Evolutionary conservation across 306 rosid species (phyloP), one percentile per base, ranked within the genome.

Genomic region (Oemleria cerasiformis): DNA sequence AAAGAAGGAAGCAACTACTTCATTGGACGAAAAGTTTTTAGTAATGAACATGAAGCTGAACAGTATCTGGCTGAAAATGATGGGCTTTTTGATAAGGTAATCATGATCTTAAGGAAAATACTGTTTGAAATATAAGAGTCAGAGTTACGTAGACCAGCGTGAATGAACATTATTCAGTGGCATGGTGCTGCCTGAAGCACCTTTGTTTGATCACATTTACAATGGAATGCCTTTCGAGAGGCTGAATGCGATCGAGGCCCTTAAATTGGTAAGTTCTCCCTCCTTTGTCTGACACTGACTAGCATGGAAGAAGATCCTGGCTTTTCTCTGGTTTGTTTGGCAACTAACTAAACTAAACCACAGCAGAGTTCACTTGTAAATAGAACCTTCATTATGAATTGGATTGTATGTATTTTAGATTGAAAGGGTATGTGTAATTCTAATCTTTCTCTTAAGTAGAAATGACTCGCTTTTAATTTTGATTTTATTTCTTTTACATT

Each of bases 1-100:
- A 78, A 77, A 80, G 83, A 87, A 68, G 90, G 85, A 58, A 80
- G 70, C 41, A 81, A 55, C 78, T 92, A 84, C 82, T 63, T 75
- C 16, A 81, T 92, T 45, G 89, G 85, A 55, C 86, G 88, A 68
- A 25, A 55, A 14, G 62, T 65, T 66, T 87, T 87, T 45, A 56
- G 81, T 39, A 77, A 63, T 71, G 82, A 81, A 73, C 79, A 79
- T 71, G 83, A 67, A 54, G 96, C 89, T 15, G 84, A 87, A 78
- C 65, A 25, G 40, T 78, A 70, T 83, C 80, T 88, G 70, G 82
- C 81, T 10, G 59, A 85, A 66, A 85, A 77, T 63, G 79, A 76
- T 39, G 79, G 3, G 25, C 56, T 88, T 73, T 76, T 79, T 67
- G 76, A 81, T 71, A 81, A 86, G 83, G 68, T 85, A 73, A 79